phyloP scores from a whole-genome alignment of 1,139 yeast species.

The Kazachstania sp. region DNA sequence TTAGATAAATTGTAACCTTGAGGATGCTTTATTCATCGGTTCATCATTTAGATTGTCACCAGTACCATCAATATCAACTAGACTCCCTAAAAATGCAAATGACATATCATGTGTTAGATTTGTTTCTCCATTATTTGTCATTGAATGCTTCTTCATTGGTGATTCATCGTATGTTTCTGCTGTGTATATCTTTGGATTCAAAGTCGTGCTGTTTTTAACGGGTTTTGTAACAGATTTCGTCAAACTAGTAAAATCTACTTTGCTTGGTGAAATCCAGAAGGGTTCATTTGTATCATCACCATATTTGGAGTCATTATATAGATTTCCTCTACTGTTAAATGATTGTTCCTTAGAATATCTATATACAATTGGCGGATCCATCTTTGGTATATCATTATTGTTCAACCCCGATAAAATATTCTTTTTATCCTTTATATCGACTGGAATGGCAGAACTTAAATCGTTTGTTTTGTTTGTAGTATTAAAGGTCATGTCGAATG shows the following conservation, averaged over 20 bases:
- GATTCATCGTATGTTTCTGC: not conserved
- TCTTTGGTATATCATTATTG: constrained; percentile 1
- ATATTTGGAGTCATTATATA: too few relatives aligned
- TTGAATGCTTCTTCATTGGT: not conserved
- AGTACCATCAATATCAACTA: constrained; percentile 12
- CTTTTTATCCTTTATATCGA: not conserved
- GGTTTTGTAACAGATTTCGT: constrained; percentile 6
- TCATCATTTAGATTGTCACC: not conserved
- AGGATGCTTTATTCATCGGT: constrained; percentile 6
- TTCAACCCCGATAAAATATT: not conserved
- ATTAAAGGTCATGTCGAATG: constrained; percentile 28
- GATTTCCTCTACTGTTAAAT: not conserved
- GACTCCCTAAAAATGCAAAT: constrained; percentile 22
- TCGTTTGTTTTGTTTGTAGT: constrained; percentile 5
- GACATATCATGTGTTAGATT: constrained; percentile 19
- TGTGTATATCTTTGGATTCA: not conserved
- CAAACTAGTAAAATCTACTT: constrained; percentile 21
- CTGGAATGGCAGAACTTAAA: not conserved
- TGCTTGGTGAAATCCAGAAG: constrained; percentile 31
- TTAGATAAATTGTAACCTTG: constrained; percentile 7
- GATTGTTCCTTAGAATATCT: constrained; percentile 8
- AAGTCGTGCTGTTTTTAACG: not conserved
- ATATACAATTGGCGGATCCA: constrained; percentile 8
- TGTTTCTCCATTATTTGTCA: not conserved
- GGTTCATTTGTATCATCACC: constrained; percentile 22